Conservation (phyloP, 1,284 basidiomycete species). For the Ceratobasidium sp. region DNA sequence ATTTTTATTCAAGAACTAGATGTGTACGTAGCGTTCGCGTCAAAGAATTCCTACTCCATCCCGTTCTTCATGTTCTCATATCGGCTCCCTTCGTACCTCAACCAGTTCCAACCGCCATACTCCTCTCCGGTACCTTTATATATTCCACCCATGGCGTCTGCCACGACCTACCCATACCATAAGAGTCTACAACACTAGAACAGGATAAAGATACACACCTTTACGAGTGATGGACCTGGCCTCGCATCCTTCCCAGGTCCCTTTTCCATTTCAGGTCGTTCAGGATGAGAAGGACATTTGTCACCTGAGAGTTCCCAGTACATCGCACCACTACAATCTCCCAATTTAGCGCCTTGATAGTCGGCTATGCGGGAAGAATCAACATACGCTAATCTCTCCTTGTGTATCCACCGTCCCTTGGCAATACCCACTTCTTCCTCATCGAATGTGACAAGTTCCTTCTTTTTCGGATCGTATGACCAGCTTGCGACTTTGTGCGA, state of each 20-base stretch:
- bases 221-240: constrained; percentile 32
- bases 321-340: constrained; percentile 55
- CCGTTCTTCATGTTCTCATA: constrained; percentile 84
- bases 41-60: constrained; percentile 27
- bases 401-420: constrained; percentile 83
- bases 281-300: constrained; percentile 65
- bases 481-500: constrained; percentile 75
- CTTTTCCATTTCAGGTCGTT: constrained; percentile 77
- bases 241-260: constrained; percentile 71
- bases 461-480: constrained; percentile 76
- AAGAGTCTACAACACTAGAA: neutral
- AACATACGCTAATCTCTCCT: constrained; percentile 79
- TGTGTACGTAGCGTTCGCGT: neutral
- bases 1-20: neutral
- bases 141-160: constrained; percentile 77
- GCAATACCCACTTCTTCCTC: constrained; percentile 73
- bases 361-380: constrained; percentile 14
- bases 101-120: constrained; percentile 71
- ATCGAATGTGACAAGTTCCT: constrained; percentile 87
- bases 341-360: constrained; percentile 34
- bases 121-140: constrained; percentile 62
- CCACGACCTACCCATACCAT: constrained; percentile 67
- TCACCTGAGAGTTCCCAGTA: constrained; percentile 87
- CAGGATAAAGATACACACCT: constrained; percentile 12
- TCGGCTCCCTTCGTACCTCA: constrained; percentile 76